These are phyloP conservation scores for Penstemon newberryi DNA, from an alignment of 257 asterid genomes.

Conservation along the genomic window DNA sequence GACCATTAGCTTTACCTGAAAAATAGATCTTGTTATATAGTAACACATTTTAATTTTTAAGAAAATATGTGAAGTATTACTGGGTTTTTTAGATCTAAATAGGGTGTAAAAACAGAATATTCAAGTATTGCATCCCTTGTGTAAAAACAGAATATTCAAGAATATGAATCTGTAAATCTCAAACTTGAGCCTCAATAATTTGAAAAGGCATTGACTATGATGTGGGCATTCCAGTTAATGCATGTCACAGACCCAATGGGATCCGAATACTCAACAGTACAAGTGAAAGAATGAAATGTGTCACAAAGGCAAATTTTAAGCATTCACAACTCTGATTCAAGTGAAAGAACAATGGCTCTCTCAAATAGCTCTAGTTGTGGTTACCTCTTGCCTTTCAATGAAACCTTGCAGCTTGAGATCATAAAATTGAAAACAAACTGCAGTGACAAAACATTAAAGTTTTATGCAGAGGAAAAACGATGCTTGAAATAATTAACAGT, in stretches of 20 bases:
- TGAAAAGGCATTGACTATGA: not conserved
- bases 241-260: not conserved
- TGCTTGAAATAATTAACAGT: constrained; percentile 18
- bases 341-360: not conserved
- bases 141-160: not conserved
- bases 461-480: constrained; percentile 6
- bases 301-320: not conserved
- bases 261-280: not conserved
- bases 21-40: not conserved
- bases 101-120: not conserved
- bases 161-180: constrained; percentile 7
- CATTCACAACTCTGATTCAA: not conserved
- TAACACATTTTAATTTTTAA: not conserved
- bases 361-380: not conserved
- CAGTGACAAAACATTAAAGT: constrained; percentile 28
- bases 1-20: constrained; percentile 97
- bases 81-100: not conserved
- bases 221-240: not conserved
- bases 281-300: not conserved
- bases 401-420: constrained; percentile 99
- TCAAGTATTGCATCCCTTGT: not conserved
- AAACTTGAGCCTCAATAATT: constrained; percentile 11
- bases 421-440: constrained; percentile 97
- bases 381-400: constrained; percentile 98
- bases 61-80: not conserved